Base-by-base conservation (phyloP, 345 rosid genomes). In the Viola odorata region DNA sequence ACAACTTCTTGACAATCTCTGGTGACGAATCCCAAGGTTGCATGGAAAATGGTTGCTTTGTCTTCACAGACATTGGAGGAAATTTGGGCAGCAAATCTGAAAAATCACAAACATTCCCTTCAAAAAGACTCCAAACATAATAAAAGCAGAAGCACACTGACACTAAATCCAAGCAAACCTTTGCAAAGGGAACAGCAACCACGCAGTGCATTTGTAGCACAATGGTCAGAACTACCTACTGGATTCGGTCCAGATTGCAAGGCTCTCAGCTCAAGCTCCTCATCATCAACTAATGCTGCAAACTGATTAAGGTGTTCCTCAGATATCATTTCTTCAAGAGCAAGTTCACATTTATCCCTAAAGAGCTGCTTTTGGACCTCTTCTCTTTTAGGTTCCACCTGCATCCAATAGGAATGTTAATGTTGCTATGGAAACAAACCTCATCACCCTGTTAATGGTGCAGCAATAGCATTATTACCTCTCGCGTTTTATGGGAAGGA, bases 251-350 rank as follows among this genome's bases (percentile, higher is more conserved):
- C 85, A 53, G 86, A 84, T 66, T 69, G 91, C 64, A 78, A 70
- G 75, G 84, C 96, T 72, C 89, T 84, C 75, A 84, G 72, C 79
- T 94, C 99, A 69, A 94, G 64, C 60, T 86, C 95, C 79, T 94
- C 99, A 58, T 94, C 99, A 77, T 94, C 99, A 60, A 78, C 79
- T 66, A 87, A 81, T 78, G 74, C 61, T 8, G 72, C 70, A 64
- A 65, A 76, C 61, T 74, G 78, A 69, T 80, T 77, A 55, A 64
- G 69, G 54, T 63, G 44, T 50, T 81, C 81, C 65, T 74, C 65
- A 57, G 76, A 63, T 50, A 70, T 58, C 37, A 53, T 64, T 61
- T 69, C 79, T 41, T 85, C 87, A 65, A 76, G 38, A 55, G 82
- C 77, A 61, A 90, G 99, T 75, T 81, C 85, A 56, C 97, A 94